Conservation (phyloP, 768 basidiomycete genomes). For the Cubamyces lactineus region DNA sequence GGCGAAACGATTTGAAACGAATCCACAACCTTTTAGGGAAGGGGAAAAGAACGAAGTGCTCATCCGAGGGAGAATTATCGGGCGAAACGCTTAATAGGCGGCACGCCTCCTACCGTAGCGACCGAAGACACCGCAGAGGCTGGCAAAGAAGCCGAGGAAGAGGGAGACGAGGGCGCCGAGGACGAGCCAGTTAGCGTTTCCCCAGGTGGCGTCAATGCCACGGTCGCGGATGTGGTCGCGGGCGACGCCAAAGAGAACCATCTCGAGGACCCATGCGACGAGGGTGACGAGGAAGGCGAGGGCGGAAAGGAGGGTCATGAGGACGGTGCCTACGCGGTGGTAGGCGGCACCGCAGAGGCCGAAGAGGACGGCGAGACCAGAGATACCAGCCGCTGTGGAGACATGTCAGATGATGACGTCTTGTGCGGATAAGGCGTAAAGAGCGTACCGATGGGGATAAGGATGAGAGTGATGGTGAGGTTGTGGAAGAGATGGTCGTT, state of each 20-base stretch:
- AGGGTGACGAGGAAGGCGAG: conserved; percentile 70
- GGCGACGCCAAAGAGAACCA: conserved; percentile 77
- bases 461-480: conserved; percentile 72
- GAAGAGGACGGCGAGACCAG: conserved; percentile 67
- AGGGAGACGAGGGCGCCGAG: conserved; percentile 74
- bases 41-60: not conserved
- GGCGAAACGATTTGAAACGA: not conserved
- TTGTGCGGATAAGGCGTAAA: not conserved
- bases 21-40: not conserved
- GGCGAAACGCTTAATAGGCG: not conserved
- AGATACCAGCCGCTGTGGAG: conserved; percentile 59
- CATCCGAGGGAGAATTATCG: not conserved
- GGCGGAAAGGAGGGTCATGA: conserved; percentile 72
- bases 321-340: conserved; percentile 70
- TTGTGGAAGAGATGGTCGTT: conserved; percentile 62
- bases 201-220: conserved; percentile 57
- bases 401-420: not conserved
- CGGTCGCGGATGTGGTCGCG: conserved; percentile 57
- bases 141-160: conserved; percentile 65
- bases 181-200: conserved; percentile 84
- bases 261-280: conserved; percentile 75
- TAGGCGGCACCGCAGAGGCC: conserved; percentile 68
- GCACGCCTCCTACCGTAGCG: conserved; percentile 51
- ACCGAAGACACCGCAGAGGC: conserved; percentile 68
- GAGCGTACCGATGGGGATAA: conserved; percentile 75